These are phyloP conservation scores for Apophysomyces sp. DNA, from an alignment of 371 early-diverging fungal species.

Conservation along the genomic window DNA sequence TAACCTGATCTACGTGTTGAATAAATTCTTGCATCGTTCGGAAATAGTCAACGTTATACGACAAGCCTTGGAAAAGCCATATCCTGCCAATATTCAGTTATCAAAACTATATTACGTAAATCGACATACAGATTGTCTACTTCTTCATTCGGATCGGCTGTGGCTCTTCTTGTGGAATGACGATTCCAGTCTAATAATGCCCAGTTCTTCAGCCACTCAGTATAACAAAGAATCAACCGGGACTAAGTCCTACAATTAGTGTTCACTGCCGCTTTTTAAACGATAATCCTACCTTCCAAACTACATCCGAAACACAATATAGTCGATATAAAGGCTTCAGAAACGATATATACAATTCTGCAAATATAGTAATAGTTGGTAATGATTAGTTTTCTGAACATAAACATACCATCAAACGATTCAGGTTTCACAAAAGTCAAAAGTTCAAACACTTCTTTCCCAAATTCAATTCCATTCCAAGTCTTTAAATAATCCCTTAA, in stretches of 20 bases:
- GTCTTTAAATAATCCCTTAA: conserved; percentile 37
- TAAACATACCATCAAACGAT: conserved; percentile 40
- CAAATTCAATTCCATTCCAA: conserved; percentile 56
- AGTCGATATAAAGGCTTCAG: conserved; percentile 47
- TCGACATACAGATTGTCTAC: conserved; percentile 36
- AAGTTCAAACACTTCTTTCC: conserved; percentile 48
- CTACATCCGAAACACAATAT: conserved; percentile 37
- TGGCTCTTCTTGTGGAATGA: conserved; percentile 20
- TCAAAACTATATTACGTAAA: not conserved
- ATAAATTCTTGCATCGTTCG: conserved; percentile 46
- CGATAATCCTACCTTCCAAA: conserved; percentile 44
- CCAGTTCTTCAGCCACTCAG: conserved; percentile 50
- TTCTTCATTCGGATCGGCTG: conserved; percentile 13
- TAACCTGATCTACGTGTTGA: conserved; percentile 45
- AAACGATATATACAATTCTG: conserved; percentile 18
- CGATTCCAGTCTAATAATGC: conserved; percentile 50
- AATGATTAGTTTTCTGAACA: not conserved
- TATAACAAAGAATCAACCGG: conserved; percentile 44
- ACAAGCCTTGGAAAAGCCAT: conserved; percentile 45
- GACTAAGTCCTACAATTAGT: conserved; percentile 17
- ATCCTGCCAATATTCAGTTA: conserved; percentile 21
- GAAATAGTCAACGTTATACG: conserved; percentile 51
- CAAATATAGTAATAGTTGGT: conserved; percentile 15
- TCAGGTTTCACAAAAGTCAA: conserved; percentile 46
- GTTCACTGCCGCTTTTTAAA: not conserved